Percentiles rank a stretch among this genome's conserved stretches.
These are phyloP conservation scores for Mimosa bimucronata DNA, from an alignment of 306 rosid species.

Conservation along the genomic window DNA sequence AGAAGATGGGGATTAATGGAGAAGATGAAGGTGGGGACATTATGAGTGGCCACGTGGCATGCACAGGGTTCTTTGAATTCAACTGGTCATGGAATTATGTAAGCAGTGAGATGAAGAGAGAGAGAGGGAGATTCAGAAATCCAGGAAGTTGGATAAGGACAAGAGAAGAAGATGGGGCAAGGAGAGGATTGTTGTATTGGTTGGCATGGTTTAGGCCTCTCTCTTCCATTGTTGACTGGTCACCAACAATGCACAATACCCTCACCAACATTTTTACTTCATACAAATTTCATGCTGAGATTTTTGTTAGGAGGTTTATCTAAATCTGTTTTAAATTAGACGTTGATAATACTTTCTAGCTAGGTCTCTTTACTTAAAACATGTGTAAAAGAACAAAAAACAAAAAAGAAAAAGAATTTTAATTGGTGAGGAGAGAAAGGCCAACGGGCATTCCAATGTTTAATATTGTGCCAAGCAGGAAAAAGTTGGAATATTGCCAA, in stretches of 20 bases:
- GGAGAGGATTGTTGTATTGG: slow-evolving; percentile 5
- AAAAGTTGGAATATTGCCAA: no score
- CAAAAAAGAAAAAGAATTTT: no score
- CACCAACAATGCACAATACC: not conserved
- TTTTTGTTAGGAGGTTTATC: no score
- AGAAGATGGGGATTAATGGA: not conserved
- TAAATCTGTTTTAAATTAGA: no score
- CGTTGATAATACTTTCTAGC: no score
- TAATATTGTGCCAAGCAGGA: no score
- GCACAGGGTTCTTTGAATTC: slow-evolving; percentile 5
- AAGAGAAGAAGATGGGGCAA: not conserved
- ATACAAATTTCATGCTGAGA: no score
- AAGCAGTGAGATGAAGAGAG: not conserved
- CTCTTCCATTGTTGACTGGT: not conserved
- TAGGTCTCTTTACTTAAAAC: no score
- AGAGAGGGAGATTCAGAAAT: not conserved
- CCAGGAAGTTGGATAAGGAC: not conserved
- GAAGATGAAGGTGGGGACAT: slow-evolving; percentile 31
- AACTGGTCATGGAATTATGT: not conserved
- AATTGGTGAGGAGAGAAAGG: no score
- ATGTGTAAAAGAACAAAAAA: no score
- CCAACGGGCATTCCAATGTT: no score
- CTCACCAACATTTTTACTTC: not conserved
- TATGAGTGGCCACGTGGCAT: slow-evolving; percentile 39
- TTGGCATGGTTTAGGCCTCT: not conserved